Percentiles rank a stretch among this genome's conserved stretches.
Evolutionary conservation across 1,284 basidiomycete genomes (phyloP).

Genomic region (Austroboletus niveus): DNA sequence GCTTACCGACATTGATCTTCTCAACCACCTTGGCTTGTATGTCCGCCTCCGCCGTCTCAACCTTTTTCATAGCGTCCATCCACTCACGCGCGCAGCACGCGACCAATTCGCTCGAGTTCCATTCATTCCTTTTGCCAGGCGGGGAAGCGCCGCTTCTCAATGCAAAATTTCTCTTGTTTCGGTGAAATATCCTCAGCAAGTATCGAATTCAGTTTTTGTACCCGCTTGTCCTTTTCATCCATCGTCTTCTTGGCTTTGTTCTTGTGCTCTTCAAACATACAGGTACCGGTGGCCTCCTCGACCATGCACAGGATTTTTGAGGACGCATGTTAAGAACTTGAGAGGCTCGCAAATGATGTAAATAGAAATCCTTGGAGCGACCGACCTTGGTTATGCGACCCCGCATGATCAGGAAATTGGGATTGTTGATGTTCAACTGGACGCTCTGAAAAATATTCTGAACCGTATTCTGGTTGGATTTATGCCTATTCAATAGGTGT

Average conservation of each 20-base stretch:
- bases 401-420: constrained; percentile 99
- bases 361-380: constrained; percentile 4
- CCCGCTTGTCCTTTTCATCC: constrained; percentile 96
- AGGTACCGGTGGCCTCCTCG: constrained; percentile 97
- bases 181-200: constrained; percentile 93
- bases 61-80: constrained; percentile 54
- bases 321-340: constrained; percentile 97
- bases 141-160: constrained; percentile 88
- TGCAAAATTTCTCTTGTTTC: constrained; percentile 88
- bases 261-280: constrained; percentile 99
- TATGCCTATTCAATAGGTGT: constrained; percentile 97
- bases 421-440: constrained; percentile 99
- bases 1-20: constrained; percentile 46
- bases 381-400: constrained; percentile 88
- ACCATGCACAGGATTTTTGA: constrained; percentile 97
- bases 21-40: constrained; percentile 49
- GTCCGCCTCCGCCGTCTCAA: constrained; percentile 51
- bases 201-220: constrained; percentile 83
- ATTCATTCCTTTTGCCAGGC: constrained; percentile 89
- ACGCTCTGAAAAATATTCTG: constrained; percentile 97
- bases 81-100: constrained; percentile 91
- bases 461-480: constrained; percentile 83
- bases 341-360: neutral
- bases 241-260: constrained; percentile 98
- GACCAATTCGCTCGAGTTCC: constrained; percentile 88